Conservation (phyloP, 1,139 yeast species). For the Nakaseomyces glabratus region DNA sequence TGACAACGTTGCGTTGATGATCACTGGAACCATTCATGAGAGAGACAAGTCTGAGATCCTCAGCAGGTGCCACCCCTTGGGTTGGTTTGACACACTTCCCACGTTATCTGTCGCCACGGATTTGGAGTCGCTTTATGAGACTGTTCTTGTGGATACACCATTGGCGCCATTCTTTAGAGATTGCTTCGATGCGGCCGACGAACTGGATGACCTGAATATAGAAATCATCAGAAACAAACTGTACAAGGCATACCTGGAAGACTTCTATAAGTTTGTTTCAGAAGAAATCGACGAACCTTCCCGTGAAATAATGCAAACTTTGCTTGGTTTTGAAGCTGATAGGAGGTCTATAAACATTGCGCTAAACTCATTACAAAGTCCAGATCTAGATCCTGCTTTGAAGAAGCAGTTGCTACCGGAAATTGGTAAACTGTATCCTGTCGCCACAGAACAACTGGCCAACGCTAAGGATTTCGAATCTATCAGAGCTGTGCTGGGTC, state of each 20-base stretch:
- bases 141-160: constrained; percentile 95
- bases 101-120: constrained; percentile 92
- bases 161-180: constrained; percentile 92
- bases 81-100: constrained; percentile 97
- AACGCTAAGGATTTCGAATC: constrained; percentile 77
- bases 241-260: constrained; percentile 87
- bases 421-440: constrained; percentile 73
- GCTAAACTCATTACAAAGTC: constrained; percentile 59
- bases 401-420: constrained; percentile 67
- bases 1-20: constrained; percentile 91
- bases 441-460: constrained; percentile 61
- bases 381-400: constrained; percentile 53
- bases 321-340: constrained; percentile 88
- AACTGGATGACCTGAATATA: constrained; percentile 88
- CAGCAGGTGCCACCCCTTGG: constrained; percentile 88
- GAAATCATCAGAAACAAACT: constrained; percentile 88
- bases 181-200: constrained; percentile 77
- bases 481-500: constrained; percentile 61
- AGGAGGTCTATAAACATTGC: constrained; percentile 88
- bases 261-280: constrained; percentile 60
- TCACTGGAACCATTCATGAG: constrained; percentile 94
- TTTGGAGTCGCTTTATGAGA: constrained; percentile 80
- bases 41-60: constrained; percentile 82
- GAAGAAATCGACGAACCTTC: constrained; percentile 65
- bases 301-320: constrained; percentile 63